Evolutionary conservation across 2,329 filamentous ascomycete species (phyloP).

Genomic region (Fusarium gaditjirri): DNA sequence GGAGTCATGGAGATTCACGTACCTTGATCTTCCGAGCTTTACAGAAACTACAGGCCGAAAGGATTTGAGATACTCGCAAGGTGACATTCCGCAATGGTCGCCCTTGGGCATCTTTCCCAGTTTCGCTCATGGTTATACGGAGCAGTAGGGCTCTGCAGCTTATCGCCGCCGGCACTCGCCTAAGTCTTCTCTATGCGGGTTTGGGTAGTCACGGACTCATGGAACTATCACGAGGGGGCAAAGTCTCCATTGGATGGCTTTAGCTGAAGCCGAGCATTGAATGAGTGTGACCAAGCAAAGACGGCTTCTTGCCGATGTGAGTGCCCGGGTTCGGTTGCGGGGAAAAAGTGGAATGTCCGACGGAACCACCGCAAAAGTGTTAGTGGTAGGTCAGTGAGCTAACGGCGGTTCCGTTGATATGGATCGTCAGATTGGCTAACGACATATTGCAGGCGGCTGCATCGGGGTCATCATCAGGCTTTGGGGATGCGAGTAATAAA

Average conservation of each 20-base stretch:
- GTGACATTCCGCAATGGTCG: not conserved
- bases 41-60: constrained; percentile 6
- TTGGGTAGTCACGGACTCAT: fast-evolving
- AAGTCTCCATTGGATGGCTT: too few relatives aligned
- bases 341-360: not conserved
- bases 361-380: not conserved
- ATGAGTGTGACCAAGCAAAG: not conserved
- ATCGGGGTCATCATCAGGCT: not conserved
- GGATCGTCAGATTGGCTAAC: too few relatives aligned
- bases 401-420: constrained; percentile 3
- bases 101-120: fast-evolving
- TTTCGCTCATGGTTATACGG: not conserved
- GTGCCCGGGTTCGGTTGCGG: not conserved
- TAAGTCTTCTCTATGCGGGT: not conserved
- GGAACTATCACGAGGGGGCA: not conserved
- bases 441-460: not conserved
- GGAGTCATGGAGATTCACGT: too few relatives aligned
- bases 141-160: not conserved
- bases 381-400: not conserved
- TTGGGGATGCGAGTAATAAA: not conserved
- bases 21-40: constrained; percentile 19
- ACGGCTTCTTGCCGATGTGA: not conserved
- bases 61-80: constrained; percentile 5
- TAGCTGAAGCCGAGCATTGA: not conserved
- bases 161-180: not conserved